Evolutionary conservation across 2,329 filamentous ascomycete species (phyloP).

Genomic region (Fusarium sp.): DNA sequence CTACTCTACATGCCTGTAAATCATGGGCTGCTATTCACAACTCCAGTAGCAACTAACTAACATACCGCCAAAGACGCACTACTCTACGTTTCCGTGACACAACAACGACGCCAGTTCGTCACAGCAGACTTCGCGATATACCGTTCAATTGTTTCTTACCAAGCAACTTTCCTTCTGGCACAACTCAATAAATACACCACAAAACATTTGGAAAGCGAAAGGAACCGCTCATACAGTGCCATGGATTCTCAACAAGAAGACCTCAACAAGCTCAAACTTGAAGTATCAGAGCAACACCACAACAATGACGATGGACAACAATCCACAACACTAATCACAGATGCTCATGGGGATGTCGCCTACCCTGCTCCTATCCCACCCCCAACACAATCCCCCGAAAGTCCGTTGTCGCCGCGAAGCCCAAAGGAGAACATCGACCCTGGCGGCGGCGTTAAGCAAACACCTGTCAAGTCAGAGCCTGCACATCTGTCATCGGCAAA

Average conservation of each 20-base stretch:
- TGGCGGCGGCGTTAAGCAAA: not conserved
- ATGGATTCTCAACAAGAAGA: slow-evolving; percentile 20
- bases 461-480: slow-evolving; percentile 7
- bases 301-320: not conserved
- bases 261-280: slow-evolving; percentile 12
- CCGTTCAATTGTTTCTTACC: not conserved
- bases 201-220: not conserved
- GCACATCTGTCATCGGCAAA: not conserved
- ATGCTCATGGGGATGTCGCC: slow-evolving; percentile 19
- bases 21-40: not conserved
- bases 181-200: not conserved
- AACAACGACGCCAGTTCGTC: not conserved
- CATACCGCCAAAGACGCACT: not conserved
- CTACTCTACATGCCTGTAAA: not conserved
- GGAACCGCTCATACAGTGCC: not conserved
- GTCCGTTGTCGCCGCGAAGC: slow-evolving; percentile 17
- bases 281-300: slow-evolving; percentile 17
- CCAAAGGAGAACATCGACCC: not conserved
- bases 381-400: slow-evolving; percentile 21
- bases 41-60: not conserved
- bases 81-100: slow-evolving; percentile 4
- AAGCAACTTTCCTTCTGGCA: not conserved
- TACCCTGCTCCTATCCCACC: slow-evolving; percentile 24
- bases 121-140: not conserved
- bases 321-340: slow-evolving; percentile 16